phyloP scores from a whole-genome alignment of 352 stramenopile species.

The Pilasporangium apinafurcum region DNA sequence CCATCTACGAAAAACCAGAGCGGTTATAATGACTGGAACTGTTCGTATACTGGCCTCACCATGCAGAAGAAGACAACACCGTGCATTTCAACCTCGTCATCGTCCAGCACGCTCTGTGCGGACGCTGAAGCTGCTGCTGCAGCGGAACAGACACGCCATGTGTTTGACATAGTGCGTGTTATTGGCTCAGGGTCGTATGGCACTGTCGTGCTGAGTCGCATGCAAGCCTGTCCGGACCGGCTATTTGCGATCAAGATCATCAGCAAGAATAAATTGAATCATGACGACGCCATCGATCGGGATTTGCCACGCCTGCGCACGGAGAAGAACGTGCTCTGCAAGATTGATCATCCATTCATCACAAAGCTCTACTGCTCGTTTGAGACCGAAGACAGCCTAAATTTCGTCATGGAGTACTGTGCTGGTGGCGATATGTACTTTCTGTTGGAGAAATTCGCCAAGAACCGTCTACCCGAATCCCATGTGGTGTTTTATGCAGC shows the following conservation, averaged over 20 bases:
- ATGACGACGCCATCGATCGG: slow-evolving; percentile 12
- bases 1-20: no score
- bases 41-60: slow-evolving; percentile 17
- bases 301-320: slow-evolving; percentile 86
- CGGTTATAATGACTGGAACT: slow-evolving; percentile 33
- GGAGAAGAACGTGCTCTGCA: slow-evolving; percentile 96
- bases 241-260: slow-evolving; percentile 76
- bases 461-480: slow-evolving; percentile 90
- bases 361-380: slow-evolving; percentile 95
- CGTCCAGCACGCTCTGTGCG: slow-evolving; percentile 34
- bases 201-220: slow-evolving; percentile 57
- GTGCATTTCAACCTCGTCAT: slow-evolving; percentile 42
- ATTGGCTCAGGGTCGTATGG: slow-evolving; percentile 76
- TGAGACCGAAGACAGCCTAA: slow-evolving; percentile 87
- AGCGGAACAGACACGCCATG: slow-evolving; percentile 17
- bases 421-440: slow-evolving; percentile 96
- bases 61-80: neutral
- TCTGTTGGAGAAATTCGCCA: slow-evolving; percentile 84
- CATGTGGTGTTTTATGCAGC: slow-evolving; percentile 95
- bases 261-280: slow-evolving; percentile 59
- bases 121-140: slow-evolving; percentile 20
- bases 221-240: slow-evolving; percentile 25
- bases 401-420: slow-evolving; percentile 99
- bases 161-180: slow-evolving; percentile 69
- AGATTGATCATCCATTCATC: slow-evolving; percentile 96